Base-by-base conservation (phyloP, 345 rosid species). In the Mercurialis annua region DNA sequence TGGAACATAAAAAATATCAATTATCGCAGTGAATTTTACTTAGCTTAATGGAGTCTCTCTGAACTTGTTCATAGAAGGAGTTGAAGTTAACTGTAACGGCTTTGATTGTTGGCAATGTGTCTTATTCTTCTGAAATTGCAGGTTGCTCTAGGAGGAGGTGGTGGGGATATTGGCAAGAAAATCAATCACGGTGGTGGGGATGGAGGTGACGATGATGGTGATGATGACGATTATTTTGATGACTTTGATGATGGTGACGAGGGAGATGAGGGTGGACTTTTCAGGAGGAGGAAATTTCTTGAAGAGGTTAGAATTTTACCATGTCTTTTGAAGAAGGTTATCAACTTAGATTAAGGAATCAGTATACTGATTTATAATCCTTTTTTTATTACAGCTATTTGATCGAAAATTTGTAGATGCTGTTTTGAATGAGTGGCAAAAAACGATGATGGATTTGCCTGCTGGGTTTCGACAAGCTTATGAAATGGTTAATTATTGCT, bases 401-500 rank as follows among this genome's bases (percentile, higher is more conserved):
- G 97, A 91, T 68, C 75, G 86, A 78, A 94, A 94, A 72, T 94
- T 94, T 66, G 86, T 94, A 34, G 95, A 91, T 65, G 96, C 99
- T 44, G 96, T 94, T 30, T 67, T 94, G 80, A 91, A 87, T 36
- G 99, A 94, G 75, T 94, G 99, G 99, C 96, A 91, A 58, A 91
- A 86, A 74, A 87, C 99, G 7, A 82, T 91, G 90, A 79, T 86
- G 85, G 98, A 94, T 79, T 76, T 94, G 75, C 99, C 99, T 77
- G 93, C 98, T 40, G 99, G 99, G 9, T 82, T 94, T 56, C 92
- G 96, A 51, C 99, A 91, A 86, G 97, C 99, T 27, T 91, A 85
- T 77, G 98, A 94, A 80, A 94, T 94, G 99, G 99, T 91, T 17
- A 14, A 33, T 43, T 63, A 20, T 52, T 34, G 17, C 27, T 24